Conservation (phyloP, 140 eudicot genomes). For the Anethum foeniculum region DNA sequence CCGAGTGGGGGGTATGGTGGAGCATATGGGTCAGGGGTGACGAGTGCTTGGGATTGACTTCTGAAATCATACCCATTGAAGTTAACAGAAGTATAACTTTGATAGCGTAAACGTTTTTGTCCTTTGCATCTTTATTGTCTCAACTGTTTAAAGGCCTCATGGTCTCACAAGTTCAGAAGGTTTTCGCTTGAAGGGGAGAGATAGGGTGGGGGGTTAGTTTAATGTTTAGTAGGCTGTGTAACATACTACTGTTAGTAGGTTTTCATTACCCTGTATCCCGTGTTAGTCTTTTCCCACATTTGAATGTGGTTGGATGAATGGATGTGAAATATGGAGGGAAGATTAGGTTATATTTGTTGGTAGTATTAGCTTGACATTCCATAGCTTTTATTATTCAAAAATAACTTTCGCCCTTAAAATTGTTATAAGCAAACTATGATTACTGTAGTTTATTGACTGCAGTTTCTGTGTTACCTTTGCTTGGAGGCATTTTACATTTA, state of each 20-base stretch:
- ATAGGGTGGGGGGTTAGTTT: constrained; percentile 6
- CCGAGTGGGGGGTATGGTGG: constrained; percentile 51
- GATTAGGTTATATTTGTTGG: constrained; percentile 5
- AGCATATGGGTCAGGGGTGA: constrained; percentile 42
- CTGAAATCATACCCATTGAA: background rate
- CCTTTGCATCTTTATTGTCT: constrained; percentile 4
- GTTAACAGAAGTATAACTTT: constrained; percentile 8
- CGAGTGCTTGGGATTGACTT: constrained; percentile 79
- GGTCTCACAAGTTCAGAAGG: background rate
- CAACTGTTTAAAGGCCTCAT: background rate
- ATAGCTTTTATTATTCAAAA: background rate
- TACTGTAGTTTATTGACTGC: background rate
- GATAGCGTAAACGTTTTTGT: constrained; percentile 4
- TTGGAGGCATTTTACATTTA: background rate
- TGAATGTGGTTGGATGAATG: constrained; percentile 6
- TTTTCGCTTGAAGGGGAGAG: background rate
- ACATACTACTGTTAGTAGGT: constrained; percentile 37
- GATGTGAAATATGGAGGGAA: constrained; percentile 6
- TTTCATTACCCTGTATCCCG: constrained; percentile 11
- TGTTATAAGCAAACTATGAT: background rate
- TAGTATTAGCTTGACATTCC: constrained; percentile 2
- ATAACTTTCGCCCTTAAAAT: background rate
- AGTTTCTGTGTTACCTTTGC: background rate
- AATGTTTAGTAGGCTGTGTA: constrained; percentile 19
- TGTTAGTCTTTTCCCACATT: constrained; percentile 17